Percentiles rank a stretch among this genome's conserved stretches.
Evolutionary conservation across 139 green algal species (phyloP).

Genomic region (Mesostigma viride): DNA sequence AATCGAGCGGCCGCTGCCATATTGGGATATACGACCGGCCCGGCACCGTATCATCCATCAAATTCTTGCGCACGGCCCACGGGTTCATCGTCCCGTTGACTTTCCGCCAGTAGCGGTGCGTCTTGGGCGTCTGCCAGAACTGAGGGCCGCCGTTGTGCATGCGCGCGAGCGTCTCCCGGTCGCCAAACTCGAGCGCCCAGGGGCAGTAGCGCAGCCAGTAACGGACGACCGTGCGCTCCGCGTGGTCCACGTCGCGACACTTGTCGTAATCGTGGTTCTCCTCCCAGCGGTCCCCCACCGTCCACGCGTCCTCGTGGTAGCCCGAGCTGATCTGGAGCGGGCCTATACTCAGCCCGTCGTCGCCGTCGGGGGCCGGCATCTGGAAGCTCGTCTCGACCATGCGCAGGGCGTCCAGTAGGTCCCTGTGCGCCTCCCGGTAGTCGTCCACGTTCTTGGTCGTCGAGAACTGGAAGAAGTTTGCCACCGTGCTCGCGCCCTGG

Average conservation of each 20-base stretch:
- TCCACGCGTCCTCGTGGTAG: slow-evolving; percentile 37
- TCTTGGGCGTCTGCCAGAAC: slow-evolving; percentile 29
- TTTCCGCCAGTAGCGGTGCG: slow-evolving; percentile 27
- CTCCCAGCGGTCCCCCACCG: not conserved
- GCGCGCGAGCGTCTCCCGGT: slow-evolving; percentile 34
- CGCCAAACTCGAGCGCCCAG: slow-evolving; percentile 39
- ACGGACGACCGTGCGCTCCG: slow-evolving; percentile 28
- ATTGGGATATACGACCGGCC: no score
- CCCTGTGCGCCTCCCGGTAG: slow-evolving; percentile 12
- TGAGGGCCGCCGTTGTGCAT: slow-evolving; percentile 38
- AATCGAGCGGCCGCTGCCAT: no score
- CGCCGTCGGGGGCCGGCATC: slow-evolving; percentile 31
- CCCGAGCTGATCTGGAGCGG: slow-evolving; percentile 38
- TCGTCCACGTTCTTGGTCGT: not conserved
- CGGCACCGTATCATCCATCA: no score
- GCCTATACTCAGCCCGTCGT: slow-evolving; percentile 35
- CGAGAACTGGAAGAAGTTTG: not conserved
- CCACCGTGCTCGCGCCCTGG: not conserved
- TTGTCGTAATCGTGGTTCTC: slow-evolving; percentile 7
- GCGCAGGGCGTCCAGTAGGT: slow-evolving; percentile 26
- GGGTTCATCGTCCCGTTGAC: not conserved
- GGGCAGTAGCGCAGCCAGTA: slow-evolving; percentile 43
- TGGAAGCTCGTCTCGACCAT: slow-evolving; percentile 34
- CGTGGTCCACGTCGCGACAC: slow-evolving; percentile 34
- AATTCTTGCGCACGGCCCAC: no score